phyloP scores from a whole-genome alignment of 1,139 yeast genomes.

The Yamadazyma blattariae region DNA sequence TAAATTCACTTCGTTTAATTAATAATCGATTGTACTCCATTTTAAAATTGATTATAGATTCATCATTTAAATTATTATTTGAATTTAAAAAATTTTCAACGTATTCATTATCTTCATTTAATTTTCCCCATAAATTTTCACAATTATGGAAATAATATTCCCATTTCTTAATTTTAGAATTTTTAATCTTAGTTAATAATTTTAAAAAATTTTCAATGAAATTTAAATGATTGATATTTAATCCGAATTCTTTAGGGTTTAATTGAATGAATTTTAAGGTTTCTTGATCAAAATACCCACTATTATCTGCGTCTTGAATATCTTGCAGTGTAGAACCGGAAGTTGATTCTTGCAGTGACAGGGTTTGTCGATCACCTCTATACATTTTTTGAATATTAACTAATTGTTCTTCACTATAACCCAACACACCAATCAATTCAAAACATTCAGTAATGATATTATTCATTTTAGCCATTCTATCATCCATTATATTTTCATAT shows the following conservation, averaged over 20 bases:
- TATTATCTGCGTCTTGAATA: conserved; percentile 4
- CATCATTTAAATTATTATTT: conserved; percentile 38
- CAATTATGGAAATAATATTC: conserved; percentile 36
- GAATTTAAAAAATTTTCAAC: conserved; percentile 33
- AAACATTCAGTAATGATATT: conserved; percentile 26
- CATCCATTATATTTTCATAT: conserved; percentile 24
- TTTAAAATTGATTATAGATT: conserved; percentile 39
- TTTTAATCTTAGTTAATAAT: conserved; percentile 26
- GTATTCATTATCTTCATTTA: conserved; percentile 38
- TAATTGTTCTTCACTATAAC: conserved; percentile 33
- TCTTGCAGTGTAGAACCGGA: conserved; percentile 1
- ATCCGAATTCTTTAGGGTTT: conserved; percentile 42
- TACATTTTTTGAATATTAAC: conserved; percentile 29
- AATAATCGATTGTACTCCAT: conserved; percentile 57
- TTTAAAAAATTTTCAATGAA: conserved; percentile 29
- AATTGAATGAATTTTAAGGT: conserved; percentile 33
- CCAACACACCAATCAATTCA: conserved; percentile 25
- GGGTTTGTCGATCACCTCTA: conserved; percentile 3
- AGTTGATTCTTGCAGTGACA: too few relatives aligned
- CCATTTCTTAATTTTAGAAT: conserved; percentile 32
- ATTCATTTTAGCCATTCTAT: conserved; percentile 24
- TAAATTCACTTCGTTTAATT: conserved; percentile 57
- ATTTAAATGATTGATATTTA: conserved; percentile 32
- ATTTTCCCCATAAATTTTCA: conserved; percentile 46
- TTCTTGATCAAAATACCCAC: conserved; percentile 33